Conservation (phyloP, 495 filamentous ascomycete genomes). For the Podospora bellae-mahoneyi region DNA sequence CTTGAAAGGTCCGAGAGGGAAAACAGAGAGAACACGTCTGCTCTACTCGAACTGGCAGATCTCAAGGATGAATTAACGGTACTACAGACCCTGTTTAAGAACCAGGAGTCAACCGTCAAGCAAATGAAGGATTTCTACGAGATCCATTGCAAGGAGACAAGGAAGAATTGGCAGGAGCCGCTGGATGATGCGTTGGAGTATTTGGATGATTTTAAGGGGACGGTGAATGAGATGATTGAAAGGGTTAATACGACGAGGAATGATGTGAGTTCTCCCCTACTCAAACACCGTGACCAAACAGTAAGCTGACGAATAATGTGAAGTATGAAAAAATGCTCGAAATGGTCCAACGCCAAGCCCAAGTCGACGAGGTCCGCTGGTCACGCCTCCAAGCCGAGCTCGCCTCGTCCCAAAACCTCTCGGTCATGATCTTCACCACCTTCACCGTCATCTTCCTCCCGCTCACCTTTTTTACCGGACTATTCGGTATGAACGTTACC, state of each 20-base stretch:
- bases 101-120: slow-evolving; percentile 52
- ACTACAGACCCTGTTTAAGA: slow-evolving; percentile 55
- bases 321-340: slow-evolving; percentile 65
- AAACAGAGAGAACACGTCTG: slow-evolving; percentile 62
- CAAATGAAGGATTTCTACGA: slow-evolving; percentile 44
- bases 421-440: slow-evolving; percentile 67
- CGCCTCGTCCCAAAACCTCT: slow-evolving; percentile 58
- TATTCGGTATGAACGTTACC: slow-evolving; percentile 63
- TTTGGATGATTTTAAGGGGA: slow-evolving; percentile 54
- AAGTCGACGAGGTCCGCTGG: slow-evolving; percentile 64
- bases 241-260: slow-evolving; percentile 46
- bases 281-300: too few relatives aligned
- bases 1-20: slow-evolving; percentile 47
- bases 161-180: slow-evolving; percentile 40
- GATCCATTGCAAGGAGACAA: slow-evolving; percentile 32
- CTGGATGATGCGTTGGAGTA: slow-evolving; percentile 52
- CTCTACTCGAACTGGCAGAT: slow-evolving; percentile 61
- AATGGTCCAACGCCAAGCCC: slow-evolving; percentile 66
- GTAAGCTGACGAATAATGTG: neutral
- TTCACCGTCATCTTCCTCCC: slow-evolving; percentile 67
- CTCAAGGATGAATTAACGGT: slow-evolving; percentile 64
- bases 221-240: slow-evolving; percentile 57
- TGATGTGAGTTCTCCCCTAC: slow-evolving; percentile 31
- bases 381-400: slow-evolving; percentile 62
- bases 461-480: slow-evolving; percentile 62